Base-by-base conservation (phyloP, 129 eudicot genomes). In the Pseudognaphalium luteoalbum region DNA sequence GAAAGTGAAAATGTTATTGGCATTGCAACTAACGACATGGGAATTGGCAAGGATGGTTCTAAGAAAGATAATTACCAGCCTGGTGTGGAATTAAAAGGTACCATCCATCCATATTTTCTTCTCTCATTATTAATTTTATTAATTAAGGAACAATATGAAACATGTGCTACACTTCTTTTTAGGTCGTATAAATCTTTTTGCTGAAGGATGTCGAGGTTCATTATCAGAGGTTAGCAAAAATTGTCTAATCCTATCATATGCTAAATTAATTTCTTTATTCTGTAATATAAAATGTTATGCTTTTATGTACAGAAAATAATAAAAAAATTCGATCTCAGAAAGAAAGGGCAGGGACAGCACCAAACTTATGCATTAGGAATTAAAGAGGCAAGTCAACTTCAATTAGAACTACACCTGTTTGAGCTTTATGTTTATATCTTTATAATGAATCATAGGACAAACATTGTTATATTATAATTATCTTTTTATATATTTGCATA, bases 151-250 rank as follows among this genome's bases (percentile, higher is more conserved):
- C 19, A 39, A 81, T 80, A 33, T 7, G 51, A 15, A 73, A 69
- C 28, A 54, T 3, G 68, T 42, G 65, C 34, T 28, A 28, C 70
- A 63, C 67, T 70, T 70, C 44, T 51, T 79, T 72, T 67, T 80
- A 94, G 99, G 96, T 34, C 87, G 84, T 32, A 71, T 91, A 71
- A 94, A 88, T 61, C 93, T 94, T 76, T 81, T 94, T 63, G 97
- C 93, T 19, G 99, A 94, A 86, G 99, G 99, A 44, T 94, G 97
- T 81, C 91, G 99, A 70, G 99, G 99, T 74, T 91, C 99, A 77
- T 86, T 94, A 21, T 94, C 99, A 33, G 97, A 94, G 99, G 99
- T 91, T 75, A 84, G 74, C 59, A 25, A 33, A 80, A 77, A 76
- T 63, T 20, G 65, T 54, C 76, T 76, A 12, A 35, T 57, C 39